Base-by-base conservation (phyloP, 192 early-diverging fungal species). In the Coemansia sp. region DNA sequence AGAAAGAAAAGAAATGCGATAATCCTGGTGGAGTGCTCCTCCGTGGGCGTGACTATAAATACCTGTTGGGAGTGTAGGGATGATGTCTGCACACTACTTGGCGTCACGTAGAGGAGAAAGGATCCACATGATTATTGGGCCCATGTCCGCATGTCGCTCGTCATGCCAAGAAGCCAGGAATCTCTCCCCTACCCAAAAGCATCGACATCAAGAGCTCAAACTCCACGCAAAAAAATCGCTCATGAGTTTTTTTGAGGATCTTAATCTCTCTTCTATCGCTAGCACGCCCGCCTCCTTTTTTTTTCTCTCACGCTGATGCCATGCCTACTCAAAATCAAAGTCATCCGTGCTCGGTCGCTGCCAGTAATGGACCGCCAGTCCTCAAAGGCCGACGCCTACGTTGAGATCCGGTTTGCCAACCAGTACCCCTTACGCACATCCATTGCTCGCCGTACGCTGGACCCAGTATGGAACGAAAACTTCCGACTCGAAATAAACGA, bases 361-460 rank as follows among this genome's bases (percentile, higher is more conserved):
- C 92, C 92, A 10, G 85, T 93, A 59, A 93, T 93, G 92, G 92
- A 93, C 80, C 73, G 90, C 60, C 79, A 88, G 21, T 89, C 90
- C 6, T 90, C 91, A 62, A 77, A 90, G 61, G 89, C 91, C 14
- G 92, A 93, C 70, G 92, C 92, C n/a, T 93, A 90, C 56, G 92
- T 91, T 18, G 92, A 93, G 63, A 82, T 91, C 38, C 84, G 84
- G 63, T 92, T 93, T 65, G 87, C 85, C 9, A 88, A 90, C 65
- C 86, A 87, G 65, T 90, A 93, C 34, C 73, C 77, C 4, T 68
- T 85, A 31, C 73, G 86, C 23, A 93, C 90, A 6, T 74, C 86
- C 37, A 90, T 90, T 37, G 83, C 81, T 20, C 80, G 86, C 21
- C 85, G 87, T 33, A 93, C 91, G 25, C 83, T 93, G 41, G 89